Base-by-base conservation (phyloP, 371 early-diverging fungal species). In the Apophysomyces ossiformis region DNA sequence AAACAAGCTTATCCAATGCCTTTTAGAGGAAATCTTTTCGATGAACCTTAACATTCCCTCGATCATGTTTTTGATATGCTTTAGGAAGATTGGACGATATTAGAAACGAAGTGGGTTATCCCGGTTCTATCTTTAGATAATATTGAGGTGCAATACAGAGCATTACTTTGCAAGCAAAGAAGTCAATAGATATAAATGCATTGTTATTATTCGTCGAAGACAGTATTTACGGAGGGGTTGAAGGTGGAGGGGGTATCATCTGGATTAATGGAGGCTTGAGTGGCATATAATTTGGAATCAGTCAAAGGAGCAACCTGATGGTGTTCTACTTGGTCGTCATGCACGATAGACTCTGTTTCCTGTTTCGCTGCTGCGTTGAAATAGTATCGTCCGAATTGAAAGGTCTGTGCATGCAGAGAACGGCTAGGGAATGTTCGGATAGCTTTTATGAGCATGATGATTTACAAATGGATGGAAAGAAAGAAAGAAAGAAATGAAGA, bases 211-310 rank as follows among this genome's bases (percentile, higher is more conserved):
- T 26, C 74, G 26, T 74, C 74, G 65, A 74, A 74, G 18, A 70
- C 65, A 46, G 66, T 61, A 37, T 74, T 74, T 11, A 74, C 79
- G 39, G 77, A 72, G n/a, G 83, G 83, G 37, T 64, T 75, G 61
- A 78, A 78, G 58, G 57, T 37, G 26, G 64, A 26, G 16, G 44
- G 36, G 39, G 46, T 43, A 58, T 65, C 64, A 37, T 50, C 21
- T n/a, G 8, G 16, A 11, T 50, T 50, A 21, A 60, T 50, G 21
- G 61, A 43, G 21, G 68, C 70, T 41, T 72, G 70, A 18, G 73
- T 70, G 61, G 66, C 57, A 64, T 75, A 75, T 18, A 68, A 35
- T 6, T 63, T 72, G 15, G 76, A 57, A 7, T 69, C 61, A 12
- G 74, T 73, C 68, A 73, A 73, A 18, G 74, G 74, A 43, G 74